A percentile compares a stretch with the other conserved stretches of the same genome.
These are phyloP conservation scores for Fusarium phyllophilum DNA, from an alignment of 2,329 filamentous ascomycete species.

Conservation along the genomic window DNA sequence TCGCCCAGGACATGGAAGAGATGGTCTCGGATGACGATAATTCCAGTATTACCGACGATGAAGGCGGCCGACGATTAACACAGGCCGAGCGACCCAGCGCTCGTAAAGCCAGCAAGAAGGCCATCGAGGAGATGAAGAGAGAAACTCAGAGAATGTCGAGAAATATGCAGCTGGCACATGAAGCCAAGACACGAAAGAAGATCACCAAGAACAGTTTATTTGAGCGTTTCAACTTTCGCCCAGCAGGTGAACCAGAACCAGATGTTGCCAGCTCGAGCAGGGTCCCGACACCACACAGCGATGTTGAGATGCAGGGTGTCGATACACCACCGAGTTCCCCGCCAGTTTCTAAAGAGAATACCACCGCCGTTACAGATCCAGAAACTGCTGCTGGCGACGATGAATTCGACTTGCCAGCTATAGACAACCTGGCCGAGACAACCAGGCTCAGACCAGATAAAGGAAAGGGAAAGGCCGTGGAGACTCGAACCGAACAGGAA, in stretches of 20 bases:
- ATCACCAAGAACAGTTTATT: slow-evolving; percentile 86
- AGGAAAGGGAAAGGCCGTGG: slow-evolving; percentile 67
- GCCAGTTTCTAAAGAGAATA: slow-evolving; percentile 51
- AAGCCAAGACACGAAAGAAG: slow-evolving; percentile 91
- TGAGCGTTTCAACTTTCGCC: slow-evolving; percentile 81
- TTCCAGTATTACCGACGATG: slow-evolving; percentile 70
- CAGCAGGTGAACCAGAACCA: slow-evolving; percentile 49
- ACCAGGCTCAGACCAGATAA: slow-evolving; percentile 58
- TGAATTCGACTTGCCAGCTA: slow-evolving; percentile 41
- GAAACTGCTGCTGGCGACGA: slow-evolving; percentile 14
- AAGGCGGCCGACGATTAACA: slow-evolving; percentile 72
- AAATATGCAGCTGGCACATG: slow-evolving; percentile 90
- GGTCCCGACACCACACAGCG: slow-evolving; percentile 61
- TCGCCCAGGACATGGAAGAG: slow-evolving; percentile 51
- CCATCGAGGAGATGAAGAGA: slow-evolving; percentile 91
- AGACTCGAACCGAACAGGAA: slow-evolving; percentile 19
- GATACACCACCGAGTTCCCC: slow-evolving; percentile 81
- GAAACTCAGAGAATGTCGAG: slow-evolving; percentile 92
- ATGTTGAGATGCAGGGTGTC: slow-evolving; percentile 61
- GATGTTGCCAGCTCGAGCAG: slow-evolving; percentile 66
- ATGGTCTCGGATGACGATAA: slow-evolving; percentile 50
- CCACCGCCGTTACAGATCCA: not conserved
- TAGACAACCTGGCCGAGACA: slow-evolving; percentile 50
- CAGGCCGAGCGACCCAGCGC: slow-evolving; percentile 72
- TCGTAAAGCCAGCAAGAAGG: slow-evolving; percentile 93